phyloP scores from a whole-genome alignment of 2,329 filamentous ascomycete species.

The Paecilomyces sp. region DNA sequence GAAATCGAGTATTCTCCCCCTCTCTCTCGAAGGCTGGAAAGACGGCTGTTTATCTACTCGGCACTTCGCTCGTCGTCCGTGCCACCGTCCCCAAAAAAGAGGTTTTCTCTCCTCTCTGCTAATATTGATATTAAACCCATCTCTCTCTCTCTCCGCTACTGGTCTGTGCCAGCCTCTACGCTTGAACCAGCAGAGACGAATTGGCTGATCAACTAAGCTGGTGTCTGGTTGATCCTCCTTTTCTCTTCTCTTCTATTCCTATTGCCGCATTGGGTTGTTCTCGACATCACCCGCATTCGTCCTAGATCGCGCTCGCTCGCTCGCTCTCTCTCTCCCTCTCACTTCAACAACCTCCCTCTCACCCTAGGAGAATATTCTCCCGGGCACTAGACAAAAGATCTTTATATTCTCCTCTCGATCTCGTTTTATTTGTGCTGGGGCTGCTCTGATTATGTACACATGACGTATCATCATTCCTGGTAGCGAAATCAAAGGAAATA shows the following conservation, averaged over 20 bases:
- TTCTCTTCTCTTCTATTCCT: background rate
- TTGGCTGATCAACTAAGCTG: background rate
- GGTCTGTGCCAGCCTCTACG: background rate
- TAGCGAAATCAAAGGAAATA: conserved; percentile 13
- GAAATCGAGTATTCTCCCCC: background rate
- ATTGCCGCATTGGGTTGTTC: background rate
- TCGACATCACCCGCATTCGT: background rate
- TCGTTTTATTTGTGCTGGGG: conserved; percentile 5
- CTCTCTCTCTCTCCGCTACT: background rate
- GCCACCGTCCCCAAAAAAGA: background rate
- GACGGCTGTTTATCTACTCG: background rate
- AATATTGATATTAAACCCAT: background rate
- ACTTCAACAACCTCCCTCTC: background rate
- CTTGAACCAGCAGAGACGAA: background rate
- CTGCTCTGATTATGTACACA: conserved; percentile 14
- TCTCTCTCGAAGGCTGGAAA: background rate
- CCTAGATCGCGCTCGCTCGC: background rate
- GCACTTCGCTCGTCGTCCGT: background rate
- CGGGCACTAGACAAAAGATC: background rate
- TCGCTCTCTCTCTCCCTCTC: background rate
- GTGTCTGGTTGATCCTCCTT: background rate
- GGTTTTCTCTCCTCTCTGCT: background rate
- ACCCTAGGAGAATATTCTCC: background rate
- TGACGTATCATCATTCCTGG: conserved; percentile 20
- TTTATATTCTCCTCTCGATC: background rate